Evolutionary conservation across 371 early-diverging fungal genomes (phyloP).

Genomic region (Gilbertella persicaria): DNA sequence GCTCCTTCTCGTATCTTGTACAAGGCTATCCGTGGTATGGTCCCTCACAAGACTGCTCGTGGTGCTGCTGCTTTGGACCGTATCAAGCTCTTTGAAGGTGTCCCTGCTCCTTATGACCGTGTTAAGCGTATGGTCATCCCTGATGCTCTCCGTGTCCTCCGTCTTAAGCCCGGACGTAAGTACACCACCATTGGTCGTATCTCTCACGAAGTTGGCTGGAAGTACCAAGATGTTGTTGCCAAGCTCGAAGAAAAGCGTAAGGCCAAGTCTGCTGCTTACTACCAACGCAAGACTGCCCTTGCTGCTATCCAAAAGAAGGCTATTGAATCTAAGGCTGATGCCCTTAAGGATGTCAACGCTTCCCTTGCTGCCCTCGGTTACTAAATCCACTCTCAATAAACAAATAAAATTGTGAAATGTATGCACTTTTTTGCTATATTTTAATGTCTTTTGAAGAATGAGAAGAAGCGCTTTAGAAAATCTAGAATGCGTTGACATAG

Average conservation of each 20-base stretch:
- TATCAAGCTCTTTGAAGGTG: constrained; percentile 98
- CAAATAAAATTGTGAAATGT: neutral
- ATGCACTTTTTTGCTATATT: no score
- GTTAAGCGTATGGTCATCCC: constrained; percentile 96
- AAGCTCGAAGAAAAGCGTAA: constrained; percentile 96
- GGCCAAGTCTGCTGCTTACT: constrained; percentile 87
- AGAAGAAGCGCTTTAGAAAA: no score
- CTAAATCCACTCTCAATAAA: constrained; percentile 12
- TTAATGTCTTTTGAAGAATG: no score
- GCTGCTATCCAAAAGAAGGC: constrained; percentile 45
- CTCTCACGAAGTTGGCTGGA: constrained; percentile 98
- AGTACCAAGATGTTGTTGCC: constrained; percentile 94
- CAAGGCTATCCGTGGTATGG: constrained; percentile 98
- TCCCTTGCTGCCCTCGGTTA: constrained; percentile 40
- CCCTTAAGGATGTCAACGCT: constrained; percentile 45
- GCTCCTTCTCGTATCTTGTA: constrained; percentile 98
- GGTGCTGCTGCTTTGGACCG: constrained; percentile 97
- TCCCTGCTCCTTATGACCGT: constrained; percentile 97
- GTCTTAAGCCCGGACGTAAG: constrained; percentile 96
- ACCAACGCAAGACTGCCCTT: constrained; percentile 76
- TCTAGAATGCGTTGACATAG: no score
- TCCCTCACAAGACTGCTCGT: constrained; percentile 98
- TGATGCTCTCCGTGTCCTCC: constrained; percentile 94
- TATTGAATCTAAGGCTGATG: constrained; percentile 42
- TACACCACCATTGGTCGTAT: constrained; percentile 93